Conservation (phyloP, 305 asterid genomes). For the Rubia tinctorum region DNA sequence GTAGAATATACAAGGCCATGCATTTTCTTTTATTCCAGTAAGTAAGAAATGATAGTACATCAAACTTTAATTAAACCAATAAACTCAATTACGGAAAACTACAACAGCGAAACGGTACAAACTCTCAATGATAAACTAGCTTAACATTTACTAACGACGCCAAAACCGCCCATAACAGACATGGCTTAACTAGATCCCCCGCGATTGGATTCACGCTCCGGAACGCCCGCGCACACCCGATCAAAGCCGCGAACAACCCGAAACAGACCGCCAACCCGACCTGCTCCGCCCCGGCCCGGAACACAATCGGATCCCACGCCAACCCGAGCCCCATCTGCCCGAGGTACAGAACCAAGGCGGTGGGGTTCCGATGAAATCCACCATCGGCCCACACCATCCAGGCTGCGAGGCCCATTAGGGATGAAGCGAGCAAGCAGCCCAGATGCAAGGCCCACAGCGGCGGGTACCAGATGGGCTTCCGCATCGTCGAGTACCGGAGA, state of each 20-base stretch:
- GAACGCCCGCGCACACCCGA: constrained; percentile 50
- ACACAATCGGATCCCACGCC: constrained; percentile 79
- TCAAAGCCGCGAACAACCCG: constrained; percentile 52
- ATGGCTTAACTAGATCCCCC: constrained; percentile 71
- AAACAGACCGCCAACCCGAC: constrained; percentile 62
- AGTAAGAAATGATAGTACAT: background rate
- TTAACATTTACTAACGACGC: constrained; percentile 50
- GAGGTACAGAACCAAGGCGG: constrained; percentile 49
- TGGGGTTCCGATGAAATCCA: constrained; percentile 72
- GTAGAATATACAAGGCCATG: too few species aligned
- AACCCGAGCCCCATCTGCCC: constrained; percentile 50
- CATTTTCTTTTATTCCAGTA: too few species aligned
- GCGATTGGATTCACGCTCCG: constrained; percentile 68
- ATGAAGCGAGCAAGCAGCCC: constrained; percentile 45
- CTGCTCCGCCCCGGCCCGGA: constrained; percentile 52
- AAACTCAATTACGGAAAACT: background rate
- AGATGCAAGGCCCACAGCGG: constrained; percentile 88
- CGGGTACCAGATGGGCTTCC: constrained; percentile 68
- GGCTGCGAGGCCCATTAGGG: constrained; percentile 68
- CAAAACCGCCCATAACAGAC: constrained; percentile 63
- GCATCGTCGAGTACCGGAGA: constrained; percentile 41
- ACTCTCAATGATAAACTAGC: constrained; percentile 46
- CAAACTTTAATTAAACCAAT: background rate
- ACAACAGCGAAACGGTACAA: background rate
- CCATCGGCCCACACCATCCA: constrained; percentile 99